These are phyloP conservation scores for Vitis amurensis DNA, from an alignment of 164 flowering plant species.

Conservation along the genomic window DNA sequence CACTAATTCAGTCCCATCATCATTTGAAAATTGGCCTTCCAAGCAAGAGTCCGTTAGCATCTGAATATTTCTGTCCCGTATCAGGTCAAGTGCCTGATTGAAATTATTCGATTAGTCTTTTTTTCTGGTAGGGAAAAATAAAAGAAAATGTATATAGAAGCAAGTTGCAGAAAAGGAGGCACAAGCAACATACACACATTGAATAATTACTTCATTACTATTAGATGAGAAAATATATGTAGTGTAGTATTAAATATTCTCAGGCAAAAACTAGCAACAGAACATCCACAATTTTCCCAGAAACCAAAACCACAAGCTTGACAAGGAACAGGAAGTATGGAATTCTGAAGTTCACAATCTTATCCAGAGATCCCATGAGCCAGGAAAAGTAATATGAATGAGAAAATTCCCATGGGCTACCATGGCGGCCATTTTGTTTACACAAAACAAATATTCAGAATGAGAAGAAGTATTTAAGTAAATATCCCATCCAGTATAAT, in stretches of 20 bases:
- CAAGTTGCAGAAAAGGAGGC: too few species aligned
- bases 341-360: not conserved
- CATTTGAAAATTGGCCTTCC: constrained; percentile 87
- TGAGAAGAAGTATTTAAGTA: not conserved
- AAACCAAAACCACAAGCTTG: not conserved
- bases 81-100: constrained; percentile 85
- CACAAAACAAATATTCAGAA: not conserved
- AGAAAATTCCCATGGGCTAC: not conserved
- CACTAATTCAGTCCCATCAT: constrained; percentile 84
- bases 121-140: too few species aligned
- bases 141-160: too few species aligned
- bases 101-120: too few species aligned
- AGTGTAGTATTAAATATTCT: too few species aligned
- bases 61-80: constrained; percentile 81
- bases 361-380: too few species aligned
- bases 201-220: too few species aligned
- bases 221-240: too few species aligned
- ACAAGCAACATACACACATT: too few species aligned
- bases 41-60: constrained; percentile 91
- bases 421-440: not conserved
- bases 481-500: not conserved
- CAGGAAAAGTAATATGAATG: too few species aligned
- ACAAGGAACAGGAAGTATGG: not conserved
- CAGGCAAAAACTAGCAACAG: not conserved
- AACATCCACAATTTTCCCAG: not conserved